Evolutionary conservation across 352 stramenopile species (phyloP).

Genomic region (Phytophthora macrochlamydospora): DNA sequence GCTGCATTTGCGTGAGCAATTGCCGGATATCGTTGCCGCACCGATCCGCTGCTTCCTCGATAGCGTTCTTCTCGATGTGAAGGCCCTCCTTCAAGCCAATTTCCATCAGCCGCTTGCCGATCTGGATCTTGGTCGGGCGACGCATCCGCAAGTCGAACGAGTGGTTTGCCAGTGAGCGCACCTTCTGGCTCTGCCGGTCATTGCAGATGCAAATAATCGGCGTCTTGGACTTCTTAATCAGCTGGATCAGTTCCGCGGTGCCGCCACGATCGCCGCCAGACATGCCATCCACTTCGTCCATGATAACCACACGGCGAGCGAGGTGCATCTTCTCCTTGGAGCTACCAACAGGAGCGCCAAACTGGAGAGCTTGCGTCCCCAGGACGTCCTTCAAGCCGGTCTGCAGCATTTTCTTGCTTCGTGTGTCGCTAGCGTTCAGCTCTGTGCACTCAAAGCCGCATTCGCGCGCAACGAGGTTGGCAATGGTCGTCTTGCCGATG

Average conservation of each 20-base stretch:
- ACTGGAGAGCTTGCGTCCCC: slow-evolving; percentile 92
- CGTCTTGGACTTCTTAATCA: slow-evolving; percentile 98
- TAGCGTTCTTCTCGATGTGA: slow-evolving; percentile 94
- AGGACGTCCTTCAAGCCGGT: slow-evolving; percentile 91
- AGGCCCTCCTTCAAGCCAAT: slow-evolving; percentile 92
- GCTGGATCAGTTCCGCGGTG: slow-evolving; percentile 98
- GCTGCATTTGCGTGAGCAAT: slow-evolving; percentile 97
- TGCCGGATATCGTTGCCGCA: slow-evolving; percentile 98
- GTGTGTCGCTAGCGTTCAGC: slow-evolving; percentile 98
- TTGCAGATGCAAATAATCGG: slow-evolving; percentile 99
- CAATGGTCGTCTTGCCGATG: slow-evolving; percentile 97
- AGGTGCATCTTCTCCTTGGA: slow-evolving; percentile 63
- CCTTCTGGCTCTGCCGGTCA: slow-evolving; percentile 96
- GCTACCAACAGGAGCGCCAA: slow-evolving; percentile 51
- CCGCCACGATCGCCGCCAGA: slow-evolving; percentile 95
- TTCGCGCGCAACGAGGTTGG: slow-evolving; percentile 91
- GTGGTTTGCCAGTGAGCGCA: slow-evolving; percentile 95
- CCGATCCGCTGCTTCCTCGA: slow-evolving; percentile 96
- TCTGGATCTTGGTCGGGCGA: slow-evolving; percentile 93
- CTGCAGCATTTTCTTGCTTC: slow-evolving; percentile 97
- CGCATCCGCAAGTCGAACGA: slow-evolving; percentile 97
- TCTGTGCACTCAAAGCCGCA: slow-evolving; percentile 94
- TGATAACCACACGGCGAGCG: slow-evolving; percentile 94
- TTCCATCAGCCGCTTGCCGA: slow-evolving; percentile 92
- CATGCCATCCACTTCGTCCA: slow-evolving; percentile 99